Evolutionary conservation across 140 eudicot genomes (phyloP), one percentile per base, ranked within the genome.

Genomic region (Bidens hawaiensis): DNA sequence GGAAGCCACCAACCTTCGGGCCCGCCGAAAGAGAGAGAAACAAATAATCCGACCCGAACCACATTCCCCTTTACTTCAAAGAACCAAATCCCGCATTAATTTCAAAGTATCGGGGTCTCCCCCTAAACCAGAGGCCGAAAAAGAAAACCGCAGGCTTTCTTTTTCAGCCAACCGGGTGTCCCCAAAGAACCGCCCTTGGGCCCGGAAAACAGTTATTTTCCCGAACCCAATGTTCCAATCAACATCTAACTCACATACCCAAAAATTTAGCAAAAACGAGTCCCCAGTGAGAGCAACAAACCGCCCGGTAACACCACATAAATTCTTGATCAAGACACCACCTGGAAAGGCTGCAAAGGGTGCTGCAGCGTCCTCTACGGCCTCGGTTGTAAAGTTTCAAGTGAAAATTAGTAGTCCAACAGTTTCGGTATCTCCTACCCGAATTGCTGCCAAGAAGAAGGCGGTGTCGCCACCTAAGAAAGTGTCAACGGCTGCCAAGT

Each of bases 101-200:
- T 94, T 94, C 76, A 88, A 88, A 78, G 79, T 75, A 2, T 88
- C 90, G 0, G 72, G 87, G 1, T 70, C 81, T 4, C 70, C 74
- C 2, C 65, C 70, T 3, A 76, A 62, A 34, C 33, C 62, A 13
- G 91, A 82, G 9, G 51, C 36, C 18, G 84, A 79, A 26, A 83
- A 71, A 56, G 95, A 83, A 68, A 88, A 79, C 10, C 17, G 76
- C 33, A 67, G 67, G 68, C 81, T 85, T 68, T 6, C 73, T 1
- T 82, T 85, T 68, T 6, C 73, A 1, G 90, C 95, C 0, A 93
- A 88, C 62, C 64, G 88, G 49, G 97, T 94, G 6, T 94, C 99
- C 1, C 99, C 97, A 13, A 94, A 83, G 31, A 68, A 85, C 65
- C 80, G 78, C 60, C 95, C 97, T 0, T 88, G 99, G 99, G 97